A percentile compares a stretch with the other conserved stretches of the same genome.
phyloP scores from a whole-genome alignment of 129 eudicot genomes.

The carrot (Daucus carota) region DNA sequence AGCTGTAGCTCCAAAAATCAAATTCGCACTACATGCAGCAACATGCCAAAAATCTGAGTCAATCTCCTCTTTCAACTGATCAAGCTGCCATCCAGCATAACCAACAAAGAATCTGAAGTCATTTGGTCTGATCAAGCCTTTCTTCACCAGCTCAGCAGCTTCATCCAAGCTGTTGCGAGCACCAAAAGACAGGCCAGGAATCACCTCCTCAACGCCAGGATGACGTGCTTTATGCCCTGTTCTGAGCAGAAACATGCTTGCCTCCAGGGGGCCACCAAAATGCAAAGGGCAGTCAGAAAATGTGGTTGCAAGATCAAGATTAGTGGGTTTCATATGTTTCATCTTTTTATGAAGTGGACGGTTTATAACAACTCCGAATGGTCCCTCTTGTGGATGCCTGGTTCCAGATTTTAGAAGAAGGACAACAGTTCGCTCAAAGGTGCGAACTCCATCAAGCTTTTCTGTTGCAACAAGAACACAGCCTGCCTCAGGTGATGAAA shows the following conservation, averaged over 20 bases:
- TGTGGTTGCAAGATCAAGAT: conserved; percentile 67
- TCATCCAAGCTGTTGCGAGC: conserved; percentile 67
- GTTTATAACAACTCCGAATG: conserved; percentile 75
- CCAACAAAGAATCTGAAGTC: conserved; percentile 86
- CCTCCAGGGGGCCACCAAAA: conserved; percentile 88
- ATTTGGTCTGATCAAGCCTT: conserved; percentile 55
- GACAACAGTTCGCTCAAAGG: conserved; percentile 82
- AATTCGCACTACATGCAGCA: conserved; percentile 74
- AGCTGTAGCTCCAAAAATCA: conserved; percentile 41
- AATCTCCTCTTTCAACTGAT: conserved; percentile 73
- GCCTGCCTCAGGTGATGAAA: conserved; percentile 78
- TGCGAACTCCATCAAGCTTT: conserved; percentile 72
- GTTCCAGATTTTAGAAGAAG: conserved; percentile 82
- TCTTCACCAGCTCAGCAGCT: conserved; percentile 62
- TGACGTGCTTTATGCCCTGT: conserved; percentile 28
- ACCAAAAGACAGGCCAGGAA: conserved; percentile 63
- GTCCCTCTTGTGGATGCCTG: conserved; percentile 71
- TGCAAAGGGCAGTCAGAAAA: conserved; percentile 79
- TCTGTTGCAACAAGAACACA: conserved; percentile 93
- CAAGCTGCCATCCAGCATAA: conserved; percentile 90
- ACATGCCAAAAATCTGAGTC: conserved; percentile 73
- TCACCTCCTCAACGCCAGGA: conserved; percentile 61
- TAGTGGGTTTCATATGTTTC: conserved; percentile 76
- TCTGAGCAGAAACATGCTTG: conserved; percentile 66
- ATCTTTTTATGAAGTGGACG: conserved; percentile 72